These are phyloP conservation scores for Periconia sp. DNA, from an alignment of 2,329 filamentous ascomycete genomes.

Conservation along the genomic window DNA sequence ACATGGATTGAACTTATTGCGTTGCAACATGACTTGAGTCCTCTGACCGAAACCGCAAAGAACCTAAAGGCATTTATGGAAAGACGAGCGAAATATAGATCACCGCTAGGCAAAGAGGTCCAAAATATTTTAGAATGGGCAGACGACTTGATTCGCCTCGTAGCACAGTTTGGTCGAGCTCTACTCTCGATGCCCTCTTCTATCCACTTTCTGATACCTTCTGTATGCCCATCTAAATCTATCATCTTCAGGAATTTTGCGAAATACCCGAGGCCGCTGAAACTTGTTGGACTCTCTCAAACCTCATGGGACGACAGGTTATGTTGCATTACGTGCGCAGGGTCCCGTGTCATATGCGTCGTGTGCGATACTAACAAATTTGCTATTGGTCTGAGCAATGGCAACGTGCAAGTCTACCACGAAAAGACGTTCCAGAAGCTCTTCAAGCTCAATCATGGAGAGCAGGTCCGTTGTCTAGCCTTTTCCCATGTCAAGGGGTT, in stretches of 20 bases:
- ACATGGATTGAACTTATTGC: conserved; percentile 3
- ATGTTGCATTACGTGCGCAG: background rate
- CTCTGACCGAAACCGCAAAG: conserved; percentile 3
- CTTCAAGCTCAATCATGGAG: background rate
- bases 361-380: background rate
- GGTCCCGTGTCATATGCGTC: background rate
- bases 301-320: background rate
- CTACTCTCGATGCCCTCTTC: background rate
- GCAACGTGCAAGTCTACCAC: background rate
- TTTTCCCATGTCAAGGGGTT: background rate
- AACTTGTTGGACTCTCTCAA: background rate
- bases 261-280: background rate
- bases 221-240: background rate
- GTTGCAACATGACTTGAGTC: background rate
- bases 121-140: background rate
- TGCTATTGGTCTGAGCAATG: background rate
- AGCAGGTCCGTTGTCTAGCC: background rate
- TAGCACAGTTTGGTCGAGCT: background rate
- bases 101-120: background rate
- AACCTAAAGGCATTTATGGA: conserved; percentile 5
- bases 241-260: background rate
- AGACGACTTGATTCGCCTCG: background rate
- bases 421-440: background rate
- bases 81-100: conserved; percentile 3
- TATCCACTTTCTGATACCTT: background rate